These are phyloP conservation scores for Populus davidiana DNA, from an alignment of 345 rosid species.

Conservation along the genomic window DNA sequence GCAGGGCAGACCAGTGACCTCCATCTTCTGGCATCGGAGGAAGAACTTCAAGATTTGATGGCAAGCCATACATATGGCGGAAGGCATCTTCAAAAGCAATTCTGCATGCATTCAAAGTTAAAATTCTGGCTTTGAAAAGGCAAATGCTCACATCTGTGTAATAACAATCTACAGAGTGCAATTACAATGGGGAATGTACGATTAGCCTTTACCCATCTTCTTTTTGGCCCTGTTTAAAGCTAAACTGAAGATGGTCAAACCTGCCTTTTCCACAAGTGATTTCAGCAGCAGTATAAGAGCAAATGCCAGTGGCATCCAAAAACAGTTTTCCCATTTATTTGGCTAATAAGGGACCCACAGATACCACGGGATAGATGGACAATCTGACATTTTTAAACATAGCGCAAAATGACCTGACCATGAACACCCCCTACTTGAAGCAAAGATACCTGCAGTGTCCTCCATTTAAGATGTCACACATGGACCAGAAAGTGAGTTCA, in stretches of 20 bases:
- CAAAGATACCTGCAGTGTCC: constrained; percentile 30
- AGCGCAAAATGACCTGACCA: not conserved
- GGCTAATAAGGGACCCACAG: not conserved
- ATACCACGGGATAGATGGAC: not conserved
- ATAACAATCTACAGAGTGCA: not conserved
- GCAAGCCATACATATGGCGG: constrained; percentile 72
- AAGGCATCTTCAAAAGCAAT: constrained; percentile 70
- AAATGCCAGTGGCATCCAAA: not conserved
- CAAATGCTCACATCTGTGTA: not conserved
- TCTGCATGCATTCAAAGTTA: constrained; percentile 43
- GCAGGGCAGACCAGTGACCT: constrained; percentile 84
- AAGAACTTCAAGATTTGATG: constrained; percentile 66
- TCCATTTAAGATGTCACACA: constrained; percentile 34
- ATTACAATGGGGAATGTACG: not conserved
- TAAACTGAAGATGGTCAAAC: not conserved
- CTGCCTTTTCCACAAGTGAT: not conserved
- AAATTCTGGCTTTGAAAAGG: not conserved
- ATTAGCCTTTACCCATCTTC: not conserved
- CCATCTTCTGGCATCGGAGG: constrained; percentile 97
- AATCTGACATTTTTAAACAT: not conserved
- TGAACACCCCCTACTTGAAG: not conserved
- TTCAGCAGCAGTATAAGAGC: not conserved
- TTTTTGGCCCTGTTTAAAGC: not conserved
- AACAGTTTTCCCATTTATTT: not conserved
- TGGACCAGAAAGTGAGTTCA: constrained; percentile 30